Conservation (phyloP, 148 eudicot genomes). For the Pharnaceum exiguum region DNA sequence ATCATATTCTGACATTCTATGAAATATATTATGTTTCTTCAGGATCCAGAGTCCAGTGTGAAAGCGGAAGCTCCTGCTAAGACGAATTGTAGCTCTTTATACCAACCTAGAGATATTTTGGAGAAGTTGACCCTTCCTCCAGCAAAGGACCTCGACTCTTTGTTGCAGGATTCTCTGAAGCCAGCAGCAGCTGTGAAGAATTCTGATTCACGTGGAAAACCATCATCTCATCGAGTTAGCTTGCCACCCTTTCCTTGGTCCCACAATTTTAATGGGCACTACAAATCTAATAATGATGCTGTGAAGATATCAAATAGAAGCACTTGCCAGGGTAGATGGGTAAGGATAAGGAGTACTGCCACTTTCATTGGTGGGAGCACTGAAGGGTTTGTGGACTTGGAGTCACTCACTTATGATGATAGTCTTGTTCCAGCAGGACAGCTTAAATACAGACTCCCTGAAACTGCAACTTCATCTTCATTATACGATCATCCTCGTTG, state of each 20-base stretch:
- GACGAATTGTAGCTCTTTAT: conserved; percentile 28
- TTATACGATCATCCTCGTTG: too few species aligned
- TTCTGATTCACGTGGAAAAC: conserved; percentile 56
- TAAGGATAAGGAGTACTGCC: conserved; percentile 47
- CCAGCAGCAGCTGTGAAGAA: conserved; percentile 34
- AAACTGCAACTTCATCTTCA: conserved; percentile 25
- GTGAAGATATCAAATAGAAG: conserved; percentile 49
- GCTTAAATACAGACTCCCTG: conserved; percentile 32
- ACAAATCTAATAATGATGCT: conserved; percentile 61
- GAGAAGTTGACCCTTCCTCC: conserved; percentile 70
- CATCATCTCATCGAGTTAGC: conserved; percentile 44
- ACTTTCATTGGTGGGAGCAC: conserved; percentile 37
- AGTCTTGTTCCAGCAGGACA: conserved; percentile 62
- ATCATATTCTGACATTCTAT: neutral
- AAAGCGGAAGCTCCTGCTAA: conserved; percentile 26
- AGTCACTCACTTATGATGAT: conserved; percentile 62
- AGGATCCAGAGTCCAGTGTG: conserved; percentile 42
- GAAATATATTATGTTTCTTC: conserved; percentile 8
- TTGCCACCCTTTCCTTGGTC: conserved; percentile 90
- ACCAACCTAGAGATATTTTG: conserved; percentile 58
- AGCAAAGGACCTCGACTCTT: conserved; percentile 64
- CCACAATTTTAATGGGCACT: conserved; percentile 48
- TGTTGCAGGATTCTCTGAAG: conserved; percentile 74
- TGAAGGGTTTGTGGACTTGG: conserved; percentile 46
- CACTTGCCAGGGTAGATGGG: conserved; percentile 86